These are phyloP conservation scores for Megacollybia marginata DNA, from an alignment of 768 basidiomycete genomes.

Conservation along the genomic window DNA sequence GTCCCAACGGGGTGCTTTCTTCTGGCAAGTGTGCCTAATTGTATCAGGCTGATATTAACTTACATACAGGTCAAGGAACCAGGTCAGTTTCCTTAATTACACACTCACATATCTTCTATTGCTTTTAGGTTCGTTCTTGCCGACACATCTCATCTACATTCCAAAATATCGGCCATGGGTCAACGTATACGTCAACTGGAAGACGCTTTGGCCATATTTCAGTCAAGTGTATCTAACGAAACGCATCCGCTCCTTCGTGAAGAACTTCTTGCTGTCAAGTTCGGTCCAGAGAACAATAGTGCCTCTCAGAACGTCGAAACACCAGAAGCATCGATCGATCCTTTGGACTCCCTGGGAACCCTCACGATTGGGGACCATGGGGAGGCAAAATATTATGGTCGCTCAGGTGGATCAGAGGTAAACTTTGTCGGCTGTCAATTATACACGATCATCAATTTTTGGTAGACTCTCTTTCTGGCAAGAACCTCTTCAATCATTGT, in stretches of 20 bases:
- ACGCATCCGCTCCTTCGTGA: slow-evolving; percentile 62
- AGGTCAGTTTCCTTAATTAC: slow-evolving; percentile 27
- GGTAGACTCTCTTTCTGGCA: slow-evolving; percentile 49
- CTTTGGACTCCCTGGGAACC: slow-evolving; percentile 58
- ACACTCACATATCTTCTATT: neutral
- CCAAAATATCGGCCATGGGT: slow-evolving; percentile 58
- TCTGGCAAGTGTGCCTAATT: slow-evolving; percentile 14
- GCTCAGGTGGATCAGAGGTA: slow-evolving; percentile 69
- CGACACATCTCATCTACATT: slow-evolving; percentile 56
- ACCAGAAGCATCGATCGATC: slow-evolving; percentile 16
- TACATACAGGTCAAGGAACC: slow-evolving; percentile 38
- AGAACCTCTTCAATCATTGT: slow-evolving; percentile 1
- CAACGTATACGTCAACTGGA: slow-evolving; percentile 58
- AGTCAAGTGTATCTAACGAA: slow-evolving; percentile 56
- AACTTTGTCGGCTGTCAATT: neutral
- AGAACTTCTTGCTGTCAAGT: slow-evolving; percentile 57
- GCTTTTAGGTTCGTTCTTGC: slow-evolving; percentile 42
- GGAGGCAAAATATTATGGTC: slow-evolving; percentile 67
- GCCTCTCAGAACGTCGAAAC: slow-evolving; percentile 16
- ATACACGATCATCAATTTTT: slow-evolving; percentile 1
- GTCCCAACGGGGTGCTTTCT: slow-evolving; percentile 53
- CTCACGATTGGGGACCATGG: slow-evolving; percentile 65
- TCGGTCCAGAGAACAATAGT: slow-evolving; percentile 41
- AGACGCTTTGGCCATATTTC: slow-evolving; percentile 61
- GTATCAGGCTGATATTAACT: too few relatives aligned